These are phyloP conservation scores for Aegilops longissima DNA, from an alignment of 176 grass and related monocot genomes.

Conservation along the genomic window DNA sequence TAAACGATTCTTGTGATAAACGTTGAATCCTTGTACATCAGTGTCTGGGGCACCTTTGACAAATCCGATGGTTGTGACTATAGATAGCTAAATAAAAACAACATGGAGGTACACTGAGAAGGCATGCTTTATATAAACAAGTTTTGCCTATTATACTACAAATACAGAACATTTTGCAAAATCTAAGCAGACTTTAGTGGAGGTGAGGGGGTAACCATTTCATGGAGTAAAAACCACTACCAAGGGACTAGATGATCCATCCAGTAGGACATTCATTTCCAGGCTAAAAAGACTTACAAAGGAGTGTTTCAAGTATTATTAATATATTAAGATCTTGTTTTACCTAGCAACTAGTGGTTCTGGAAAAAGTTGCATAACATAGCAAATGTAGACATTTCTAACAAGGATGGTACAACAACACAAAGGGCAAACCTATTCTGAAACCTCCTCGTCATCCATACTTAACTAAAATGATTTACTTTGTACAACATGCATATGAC, in stretches of 20 bases:
- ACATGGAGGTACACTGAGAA: slow-evolving; percentile 14
- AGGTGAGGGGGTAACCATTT: background rate
- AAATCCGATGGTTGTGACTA: slow-evolving; percentile 91
- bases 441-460: slow-evolving; percentile 12
- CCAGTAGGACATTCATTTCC: slow-evolving; percentile 3
- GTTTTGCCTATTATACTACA: background rate
- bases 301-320: background rate
- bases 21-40: slow-evolving; percentile 93
- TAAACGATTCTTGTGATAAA: slow-evolving; percentile 97
- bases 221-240: background rate
- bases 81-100: slow-evolving; percentile 49
- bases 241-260: background rate
- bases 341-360: slow-evolving; percentile 27
- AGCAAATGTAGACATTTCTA: background rate
- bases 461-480: background rate
- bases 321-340: slow-evolving; percentile 12
- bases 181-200: background rate
- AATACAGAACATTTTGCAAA: slow-evolving; percentile 15
- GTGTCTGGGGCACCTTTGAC: slow-evolving; percentile 86
- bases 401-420: background rate
- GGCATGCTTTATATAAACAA: background rate
- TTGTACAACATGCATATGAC: background rate
- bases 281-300: slow-evolving; percentile 13
- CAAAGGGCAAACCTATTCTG: background rate
- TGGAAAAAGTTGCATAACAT: background rate